Evolutionary conservation across 345 rosid species (phyloP).

Genomic region (Eucalyptus sp.): DNA sequence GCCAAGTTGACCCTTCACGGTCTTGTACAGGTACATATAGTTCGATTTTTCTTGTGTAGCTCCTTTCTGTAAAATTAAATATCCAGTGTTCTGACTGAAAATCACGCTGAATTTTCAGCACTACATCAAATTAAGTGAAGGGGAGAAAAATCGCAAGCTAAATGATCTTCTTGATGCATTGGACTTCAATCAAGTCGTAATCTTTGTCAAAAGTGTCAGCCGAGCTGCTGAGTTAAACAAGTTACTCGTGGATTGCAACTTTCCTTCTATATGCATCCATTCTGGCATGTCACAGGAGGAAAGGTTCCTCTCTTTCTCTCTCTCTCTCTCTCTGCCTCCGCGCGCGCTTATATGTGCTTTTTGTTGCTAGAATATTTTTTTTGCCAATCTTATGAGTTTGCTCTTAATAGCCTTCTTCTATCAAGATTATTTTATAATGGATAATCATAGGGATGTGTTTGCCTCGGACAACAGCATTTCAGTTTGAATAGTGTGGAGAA

Average conservation of each 20-base stretch:
- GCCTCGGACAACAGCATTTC: background rate
- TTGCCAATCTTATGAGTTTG: background rate
- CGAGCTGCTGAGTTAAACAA: conserved; percentile 95
- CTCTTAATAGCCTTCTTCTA: background rate
- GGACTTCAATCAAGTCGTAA: conserved; percentile 99
- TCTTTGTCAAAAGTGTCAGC: conserved; percentile 93
- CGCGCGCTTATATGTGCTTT: background rate
- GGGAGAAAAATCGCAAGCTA: conserved; percentile 95
- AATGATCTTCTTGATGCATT: conserved; percentile 95
- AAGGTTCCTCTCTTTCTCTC: conserved; percentile 30
- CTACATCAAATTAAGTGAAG: conserved; percentile 90
- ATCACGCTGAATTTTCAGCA: conserved; percentile 38
- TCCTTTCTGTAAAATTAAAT: background rate
- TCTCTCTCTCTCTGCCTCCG: background rate
- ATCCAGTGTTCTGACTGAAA: background rate
- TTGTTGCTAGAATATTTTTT: background rate
- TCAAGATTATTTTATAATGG: background rate
- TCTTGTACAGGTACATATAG: conserved; percentile 76
- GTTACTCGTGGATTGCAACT: conserved; percentile 88
- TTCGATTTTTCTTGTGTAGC: background rate
- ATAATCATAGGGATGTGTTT: background rate
- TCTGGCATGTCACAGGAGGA: conserved; percentile 99
- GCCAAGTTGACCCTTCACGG: conserved; percentile 99
- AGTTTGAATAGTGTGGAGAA: background rate
- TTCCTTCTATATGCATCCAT: conserved; percentile 96